phyloP scores from a whole-genome alignment of 2,329 filamentous ascomycete genomes.

The Phyllachora maydis region DNA sequence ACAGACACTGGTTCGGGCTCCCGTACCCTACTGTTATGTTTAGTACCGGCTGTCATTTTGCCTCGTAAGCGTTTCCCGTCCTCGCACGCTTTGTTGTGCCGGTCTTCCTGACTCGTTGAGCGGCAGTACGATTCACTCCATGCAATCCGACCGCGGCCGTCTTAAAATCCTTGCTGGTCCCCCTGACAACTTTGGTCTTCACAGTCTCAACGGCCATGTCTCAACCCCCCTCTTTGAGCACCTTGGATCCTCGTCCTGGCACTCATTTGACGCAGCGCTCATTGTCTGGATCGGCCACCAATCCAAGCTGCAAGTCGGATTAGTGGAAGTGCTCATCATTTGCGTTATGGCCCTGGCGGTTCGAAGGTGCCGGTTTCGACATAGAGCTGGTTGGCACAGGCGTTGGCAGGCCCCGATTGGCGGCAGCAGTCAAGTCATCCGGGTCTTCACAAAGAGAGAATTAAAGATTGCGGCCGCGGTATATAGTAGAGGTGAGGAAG shows the following conservation, averaged over 20 bases:
- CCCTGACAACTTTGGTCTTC: constrained; percentile 8
- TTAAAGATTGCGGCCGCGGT: too few relatives aligned
- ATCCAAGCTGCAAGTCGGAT: too few relatives aligned
- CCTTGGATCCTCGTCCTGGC: constrained; percentile 19
- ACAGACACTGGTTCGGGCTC: constrained; percentile 16
- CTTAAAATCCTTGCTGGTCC: constrained; percentile 16
- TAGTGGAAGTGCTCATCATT: too few relatives aligned
- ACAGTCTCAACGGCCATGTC: constrained; percentile 16
- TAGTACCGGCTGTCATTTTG: constrained; percentile 19
- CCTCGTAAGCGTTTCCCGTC: constrained; percentile 10
- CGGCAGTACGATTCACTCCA: constrained; percentile 14
- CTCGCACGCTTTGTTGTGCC: background rate
- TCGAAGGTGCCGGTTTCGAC: too few relatives aligned
- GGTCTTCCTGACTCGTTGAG: background rate
- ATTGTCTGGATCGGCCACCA: constrained; percentile 8
- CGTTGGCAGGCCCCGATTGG: too few relatives aligned
- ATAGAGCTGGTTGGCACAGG: too few relatives aligned
- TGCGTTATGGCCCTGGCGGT: too few relatives aligned
- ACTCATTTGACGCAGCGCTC: constrained; percentile 15
- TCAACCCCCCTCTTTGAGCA: constrained; percentile 18
- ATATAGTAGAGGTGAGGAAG: too few relatives aligned
- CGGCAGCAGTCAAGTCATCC: too few relatives aligned
- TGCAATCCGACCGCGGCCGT: constrained; percentile 10
- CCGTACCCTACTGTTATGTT: constrained; percentile 20
- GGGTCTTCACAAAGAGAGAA: too few relatives aligned